phyloP scores from a whole-genome alignment of 768 basidiomycete genomes.

The Russula abietina region DNA sequence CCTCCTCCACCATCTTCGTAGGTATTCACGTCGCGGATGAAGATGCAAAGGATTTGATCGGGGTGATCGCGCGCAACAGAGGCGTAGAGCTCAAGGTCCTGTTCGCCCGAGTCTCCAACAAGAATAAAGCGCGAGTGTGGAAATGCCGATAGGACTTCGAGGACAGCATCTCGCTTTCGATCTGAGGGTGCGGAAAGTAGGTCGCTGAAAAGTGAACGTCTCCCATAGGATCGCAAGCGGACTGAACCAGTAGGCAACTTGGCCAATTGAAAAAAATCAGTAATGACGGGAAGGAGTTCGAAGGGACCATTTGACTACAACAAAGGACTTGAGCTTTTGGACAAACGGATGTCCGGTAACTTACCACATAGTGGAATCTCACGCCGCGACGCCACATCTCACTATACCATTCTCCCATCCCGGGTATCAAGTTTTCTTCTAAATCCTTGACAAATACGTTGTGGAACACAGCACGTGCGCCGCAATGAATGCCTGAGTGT shows the following conservation, averaged over 20 bases:
- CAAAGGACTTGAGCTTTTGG: background rate
- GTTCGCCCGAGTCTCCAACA: constrained; percentile 90
- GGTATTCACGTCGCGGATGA: constrained; percentile 69
- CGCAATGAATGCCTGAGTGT: constrained; percentile 65
- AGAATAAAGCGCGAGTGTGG: constrained; percentile 72
- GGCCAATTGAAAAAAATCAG: constrained; percentile 13
- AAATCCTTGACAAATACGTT: constrained; percentile 90
- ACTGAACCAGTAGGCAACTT: constrained; percentile 50
- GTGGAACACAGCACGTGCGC: constrained; percentile 76
- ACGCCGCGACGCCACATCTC: constrained; percentile 65
- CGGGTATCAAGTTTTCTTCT: constrained; percentile 70
- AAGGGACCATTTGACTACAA: constrained; percentile 81
- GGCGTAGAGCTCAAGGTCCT: constrained; percentile 88
- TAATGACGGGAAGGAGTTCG: constrained; percentile 63
- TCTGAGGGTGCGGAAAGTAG: constrained; percentile 76
- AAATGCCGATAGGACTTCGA: constrained; percentile 74
- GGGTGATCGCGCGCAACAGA: constrained; percentile 65
- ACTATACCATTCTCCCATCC: constrained; percentile 76
- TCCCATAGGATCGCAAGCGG: constrained; percentile 79
- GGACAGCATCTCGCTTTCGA: constrained; percentile 73
- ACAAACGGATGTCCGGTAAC: constrained; percentile 30
- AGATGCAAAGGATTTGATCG: constrained; percentile 66
- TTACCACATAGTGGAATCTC: constrained; percentile 82
- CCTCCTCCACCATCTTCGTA: constrained; percentile 31
- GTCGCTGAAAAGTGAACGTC: constrained; percentile 75